phyloP scores from a whole-genome alignment of 192 early-diverging fungal genomes.

The Dispira simplex region DNA sequence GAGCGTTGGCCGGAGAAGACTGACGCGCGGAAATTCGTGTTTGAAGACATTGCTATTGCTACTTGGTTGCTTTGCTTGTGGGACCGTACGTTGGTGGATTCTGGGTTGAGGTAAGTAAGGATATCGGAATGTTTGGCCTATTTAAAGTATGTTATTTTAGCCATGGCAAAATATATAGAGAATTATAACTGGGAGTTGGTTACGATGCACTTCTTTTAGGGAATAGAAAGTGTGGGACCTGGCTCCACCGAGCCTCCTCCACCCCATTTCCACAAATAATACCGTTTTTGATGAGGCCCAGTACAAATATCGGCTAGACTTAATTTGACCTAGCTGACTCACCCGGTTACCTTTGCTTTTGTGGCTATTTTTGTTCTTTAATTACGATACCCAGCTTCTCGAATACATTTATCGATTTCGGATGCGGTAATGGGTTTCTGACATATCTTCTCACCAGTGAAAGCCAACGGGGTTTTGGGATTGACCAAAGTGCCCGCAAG shows the following conservation, averaged over 20 bases:
- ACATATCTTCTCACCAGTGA: slow-evolving; percentile 53
- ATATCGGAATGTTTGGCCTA: too few relatives aligned
- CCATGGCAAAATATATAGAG: too few relatives aligned
- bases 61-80: slow-evolving; percentile 67
- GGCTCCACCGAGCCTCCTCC: too few relatives aligned
- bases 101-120: too few relatives aligned
- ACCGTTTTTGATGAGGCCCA: background rate
- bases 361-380: slow-evolving; percentile 7
- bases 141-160: too few relatives aligned
- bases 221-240: too few relatives aligned
- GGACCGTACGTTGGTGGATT: too few relatives aligned
- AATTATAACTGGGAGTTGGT: too few relatives aligned
- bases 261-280: too few relatives aligned
- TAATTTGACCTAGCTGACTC: background rate
- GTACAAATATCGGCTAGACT: background rate
- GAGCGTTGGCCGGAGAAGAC: slow-evolving; percentile 68
- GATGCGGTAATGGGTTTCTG: slow-evolving; percentile 75
- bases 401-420: slow-evolving; percentile 60
- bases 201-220: too few relatives aligned
- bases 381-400: slow-evolving; percentile 13
- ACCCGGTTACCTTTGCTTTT: background rate
- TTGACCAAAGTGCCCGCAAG: slow-evolving; percentile 59
- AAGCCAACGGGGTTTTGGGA: slow-evolving; percentile 52
- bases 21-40: slow-evolving; percentile 70
- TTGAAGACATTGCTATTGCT: slow-evolving; percentile 78